Evolutionary conservation across 106 monocot species (phyloP).

Genomic region (Dendrobium chrysotoxum): DNA sequence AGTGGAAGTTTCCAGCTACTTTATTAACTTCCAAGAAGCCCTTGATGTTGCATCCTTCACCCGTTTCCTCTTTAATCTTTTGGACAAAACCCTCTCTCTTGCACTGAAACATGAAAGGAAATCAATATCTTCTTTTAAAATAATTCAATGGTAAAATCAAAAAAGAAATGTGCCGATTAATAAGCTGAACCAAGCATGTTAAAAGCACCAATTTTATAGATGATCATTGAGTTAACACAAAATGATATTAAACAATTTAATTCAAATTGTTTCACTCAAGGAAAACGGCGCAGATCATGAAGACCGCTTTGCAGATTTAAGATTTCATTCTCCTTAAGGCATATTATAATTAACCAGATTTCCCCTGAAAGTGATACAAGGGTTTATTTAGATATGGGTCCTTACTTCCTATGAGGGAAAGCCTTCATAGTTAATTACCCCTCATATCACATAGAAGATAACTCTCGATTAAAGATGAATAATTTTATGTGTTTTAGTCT

Average conservation of each 20-base stretch:
- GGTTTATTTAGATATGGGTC: too few relatives aligned
- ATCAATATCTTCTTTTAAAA: background rate
- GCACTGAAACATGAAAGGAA: conserved; percentile 23
- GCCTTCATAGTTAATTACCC: too few relatives aligned
- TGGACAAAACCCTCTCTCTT: conserved; percentile 91
- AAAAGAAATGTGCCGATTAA: background rate
- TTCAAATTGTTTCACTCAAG: background rate
- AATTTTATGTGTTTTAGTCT: too few relatives aligned
- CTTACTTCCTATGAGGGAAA: too few relatives aligned
- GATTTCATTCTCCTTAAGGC: too few relatives aligned
- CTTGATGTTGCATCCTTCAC: conserved; percentile 96
- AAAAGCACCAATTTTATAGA: background rate
- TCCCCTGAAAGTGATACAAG: too few relatives aligned
- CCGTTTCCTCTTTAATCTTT: conserved; percentile 86
- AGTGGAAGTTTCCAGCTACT: conserved; percentile 99
- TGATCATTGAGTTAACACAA: background rate
- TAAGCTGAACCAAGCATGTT: background rate
- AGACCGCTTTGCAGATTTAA: too few relatives aligned
- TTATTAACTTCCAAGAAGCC: conserved; percentile 96
- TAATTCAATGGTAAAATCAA: background rate
- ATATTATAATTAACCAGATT: too few relatives aligned
- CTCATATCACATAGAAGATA: too few relatives aligned
- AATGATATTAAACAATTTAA: background rate
- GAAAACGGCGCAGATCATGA: too few relatives aligned
- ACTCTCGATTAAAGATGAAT: too few relatives aligned